Percentiles rank a stretch among this genome's conserved stretches.
Evolutionary conservation across 2,329 filamentous ascomycete species (phyloP).

Genomic region (Colletotrichum viniferum): DNA sequence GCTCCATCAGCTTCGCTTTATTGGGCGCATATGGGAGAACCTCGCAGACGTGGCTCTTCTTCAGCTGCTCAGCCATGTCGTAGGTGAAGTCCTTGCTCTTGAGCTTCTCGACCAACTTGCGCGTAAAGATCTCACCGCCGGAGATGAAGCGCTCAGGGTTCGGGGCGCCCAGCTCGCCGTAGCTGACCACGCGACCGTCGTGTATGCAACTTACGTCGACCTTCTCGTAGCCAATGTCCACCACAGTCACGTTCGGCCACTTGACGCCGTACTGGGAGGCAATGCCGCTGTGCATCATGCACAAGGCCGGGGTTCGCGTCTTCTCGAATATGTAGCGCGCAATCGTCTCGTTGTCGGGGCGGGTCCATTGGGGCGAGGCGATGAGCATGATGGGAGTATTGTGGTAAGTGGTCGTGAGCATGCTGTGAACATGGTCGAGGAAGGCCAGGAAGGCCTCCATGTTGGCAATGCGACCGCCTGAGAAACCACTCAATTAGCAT

Average conservation of each 20-base stretch:
- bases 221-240: conserved; percentile 92
- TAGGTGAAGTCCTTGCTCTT: conserved; percentile 60
- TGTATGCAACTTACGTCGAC: conserved; percentile 90
- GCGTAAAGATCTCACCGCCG: conserved; percentile 88
- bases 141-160: conserved; percentile 60
- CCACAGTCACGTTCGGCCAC: conserved; percentile 77
- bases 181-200: conserved; percentile 78
- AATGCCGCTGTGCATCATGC: conserved; percentile 85
- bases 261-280: conserved; percentile 86
- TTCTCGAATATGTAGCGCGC: conserved; percentile 97
- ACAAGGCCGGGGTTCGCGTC: conserved; percentile 91
- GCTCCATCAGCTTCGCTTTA: conserved; percentile 50
- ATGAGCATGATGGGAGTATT: conserved; percentile 95
- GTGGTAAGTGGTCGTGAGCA: conserved; percentile 89
- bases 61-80: conserved; percentile 74
- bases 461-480: conserved; percentile 81
- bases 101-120: conserved; percentile 71
- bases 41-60: conserved; percentile 70
- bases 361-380: conserved; percentile 87
- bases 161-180: conserved; percentile 63
- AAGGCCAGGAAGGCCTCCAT: conserved; percentile 95
- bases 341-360: conserved; percentile 83
- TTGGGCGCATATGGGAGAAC: conserved; percentile 62
- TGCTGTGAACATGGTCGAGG: conserved; percentile 88
- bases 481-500: conserved; percentile 19